Evolutionary conservation across 495 filamentous ascomycete species (phyloP), one percentile per base, ranked within the genome.

Genomic region (Hypomontagnella submonticulosa): DNA sequence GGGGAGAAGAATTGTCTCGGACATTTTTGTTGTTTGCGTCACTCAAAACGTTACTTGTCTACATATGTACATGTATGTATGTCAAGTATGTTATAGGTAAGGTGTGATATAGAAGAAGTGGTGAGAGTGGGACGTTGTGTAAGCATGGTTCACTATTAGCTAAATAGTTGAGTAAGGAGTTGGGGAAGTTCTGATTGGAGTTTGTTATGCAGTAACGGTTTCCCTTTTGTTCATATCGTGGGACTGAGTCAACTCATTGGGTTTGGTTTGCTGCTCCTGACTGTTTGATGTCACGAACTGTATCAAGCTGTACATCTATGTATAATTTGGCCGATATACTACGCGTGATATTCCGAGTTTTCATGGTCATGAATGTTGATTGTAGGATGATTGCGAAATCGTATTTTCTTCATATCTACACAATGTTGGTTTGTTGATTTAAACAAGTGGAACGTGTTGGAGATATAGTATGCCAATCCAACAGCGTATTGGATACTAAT

Each of bases 1-100:
- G 63, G 59, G 58, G 33, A 67, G 63, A 53, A 30, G 15, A 16
- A 70, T 62, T 53, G 59, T 56, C 36, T 57, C 62, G 27, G 50
- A 18, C 52, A 63, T 63, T 53, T 36, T 57, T 42, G 5, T 53
- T 20, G 50, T 40, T 41, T 36, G 30, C 43, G 12, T 12, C 41
- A 33, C 49, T 44, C 5, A 13, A 32, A n/a, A 19, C 30, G 56
- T 61, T 58, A 54, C 42, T 30, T 59, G 20, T 50, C 43, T 49
- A 41, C n/a, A n/a, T n/a, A n/a, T n/a, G n/a, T n/a, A n/a, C n/a
- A n/a, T n/a, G n/a, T n/a, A n/a, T n/a, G n/a, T n/a, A n/a, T n/a
- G n/a, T n/a, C n/a, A n/a, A 30, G 41, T 33, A 30, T 36, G 30
- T 23, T 27, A 7, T 49, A 52, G 33, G 18, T 16, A 55, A 18